Percentiles rank a stretch among this genome's conserved stretches.
Evolutionary conservation across 441 rosid genomes (phyloP).

Genomic region (Erodium texanum): DNA sequence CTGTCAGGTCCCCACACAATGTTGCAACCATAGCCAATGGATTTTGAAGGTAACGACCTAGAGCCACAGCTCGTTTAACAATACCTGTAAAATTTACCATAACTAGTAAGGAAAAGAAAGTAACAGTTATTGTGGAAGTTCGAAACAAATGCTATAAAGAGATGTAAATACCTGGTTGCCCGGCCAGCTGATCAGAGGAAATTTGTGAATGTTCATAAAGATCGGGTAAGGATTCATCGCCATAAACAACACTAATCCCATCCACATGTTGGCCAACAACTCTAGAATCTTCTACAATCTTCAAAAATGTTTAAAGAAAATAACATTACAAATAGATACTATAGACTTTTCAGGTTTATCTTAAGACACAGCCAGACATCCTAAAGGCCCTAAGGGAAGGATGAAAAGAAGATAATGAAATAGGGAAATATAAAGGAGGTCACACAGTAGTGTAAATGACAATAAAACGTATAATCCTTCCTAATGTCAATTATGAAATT

Average conservation of each 20-base stretch:
- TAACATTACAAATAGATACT: not conserved
- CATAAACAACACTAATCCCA: slow-evolving; percentile 76
- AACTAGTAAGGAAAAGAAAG: slow-evolving; percentile 1
- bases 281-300: slow-evolving; percentile 90
- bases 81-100: slow-evolving; percentile 36
- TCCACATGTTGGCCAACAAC: slow-evolving; percentile 95
- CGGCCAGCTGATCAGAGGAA: slow-evolving; percentile 80
- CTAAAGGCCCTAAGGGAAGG: not conserved
- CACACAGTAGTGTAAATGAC: not conserved
- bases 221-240: slow-evolving; percentile 83
- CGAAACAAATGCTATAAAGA: not conserved
- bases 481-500: not conserved
- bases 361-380: not conserved
- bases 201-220: slow-evolving; percentile 86
- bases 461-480: not conserved
- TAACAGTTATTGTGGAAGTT: not conserved
- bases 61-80: slow-evolving; percentile 88
- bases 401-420: not conserved
- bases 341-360: not conserved
- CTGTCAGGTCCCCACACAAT: slow-evolving; percentile 73
- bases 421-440: not conserved
- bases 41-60: slow-evolving; percentile 92
- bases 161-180: slow-evolving; percentile 46
- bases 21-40: slow-evolving; percentile 89
- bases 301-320: slow-evolving; percentile 62